A percentile compares a stretch with the other conserved stretches of the same genome.
These are phyloP conservation scores for Clonostachys chloroleuca DNA, from an alignment of 2,329 filamentous ascomycete species.

Conservation along the genomic window DNA sequence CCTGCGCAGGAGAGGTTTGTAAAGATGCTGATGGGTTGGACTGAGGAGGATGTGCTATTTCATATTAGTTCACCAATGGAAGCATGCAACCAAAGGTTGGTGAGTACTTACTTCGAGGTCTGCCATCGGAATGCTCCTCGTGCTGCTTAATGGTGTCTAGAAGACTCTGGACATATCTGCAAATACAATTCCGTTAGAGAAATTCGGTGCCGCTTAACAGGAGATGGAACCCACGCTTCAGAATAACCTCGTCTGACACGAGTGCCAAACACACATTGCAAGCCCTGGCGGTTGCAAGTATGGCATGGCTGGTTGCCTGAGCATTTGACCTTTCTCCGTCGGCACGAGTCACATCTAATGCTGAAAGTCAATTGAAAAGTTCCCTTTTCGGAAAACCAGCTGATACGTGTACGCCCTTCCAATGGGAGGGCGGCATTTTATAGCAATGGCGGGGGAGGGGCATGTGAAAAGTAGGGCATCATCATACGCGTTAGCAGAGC, in stretches of 20 bases:
- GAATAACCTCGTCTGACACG: constrained; percentile 11
- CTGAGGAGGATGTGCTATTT: no score
- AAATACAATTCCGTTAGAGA: not conserved
- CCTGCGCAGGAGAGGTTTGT: not conserved
- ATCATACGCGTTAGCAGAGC: constrained; percentile 9
- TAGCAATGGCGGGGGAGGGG: not conserved
- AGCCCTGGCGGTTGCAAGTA: constrained; percentile 12
- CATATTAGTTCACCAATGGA: no score
- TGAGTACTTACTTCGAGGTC: no score
- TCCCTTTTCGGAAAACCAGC: not conserved
- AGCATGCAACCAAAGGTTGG: no score
- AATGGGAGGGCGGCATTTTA: not conserved
- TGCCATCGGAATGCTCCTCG: constrained; percentile 3
- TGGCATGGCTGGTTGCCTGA: constrained; percentile 16
- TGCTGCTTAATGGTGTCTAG: constrained; percentile 10
- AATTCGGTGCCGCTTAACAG: not conserved
- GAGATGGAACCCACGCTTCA: constrained; percentile 7
- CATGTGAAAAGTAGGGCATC: not conserved
- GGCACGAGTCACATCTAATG: constrained; percentile 12
- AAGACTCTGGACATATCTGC: constrained; percentile 11
- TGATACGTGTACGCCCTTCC: not conserved
- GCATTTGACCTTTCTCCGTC: constrained; percentile 18
- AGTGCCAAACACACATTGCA: constrained; percentile 14
- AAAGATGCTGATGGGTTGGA: not conserved
- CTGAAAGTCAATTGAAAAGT: not conserved